Evolutionary conservation across 495 filamentous ascomycete species (phyloP).

Genomic region (Talaromyces stipitatus): DNA sequence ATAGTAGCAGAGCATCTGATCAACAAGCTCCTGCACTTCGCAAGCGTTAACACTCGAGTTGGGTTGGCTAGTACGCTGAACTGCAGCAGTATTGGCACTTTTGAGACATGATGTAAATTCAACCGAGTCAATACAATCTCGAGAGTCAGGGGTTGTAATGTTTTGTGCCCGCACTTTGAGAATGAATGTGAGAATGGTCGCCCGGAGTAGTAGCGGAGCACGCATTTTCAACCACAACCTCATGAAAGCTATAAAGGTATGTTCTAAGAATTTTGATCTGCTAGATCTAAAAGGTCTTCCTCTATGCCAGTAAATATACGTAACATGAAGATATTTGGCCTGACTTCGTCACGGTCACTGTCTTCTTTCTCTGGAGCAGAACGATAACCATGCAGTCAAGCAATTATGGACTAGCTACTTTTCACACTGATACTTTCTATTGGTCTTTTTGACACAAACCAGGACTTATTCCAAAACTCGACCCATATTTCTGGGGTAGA

Average conservation of each 20-base stretch:
- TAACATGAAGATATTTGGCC: background rate
- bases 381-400: background rate
- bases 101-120: background rate
- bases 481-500: no score
- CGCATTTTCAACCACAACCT: background rate
- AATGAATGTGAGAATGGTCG: background rate
- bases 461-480: no score
- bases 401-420: background rate
- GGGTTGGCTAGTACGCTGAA: conserved; percentile 11
- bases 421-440: background rate
- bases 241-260: background rate
- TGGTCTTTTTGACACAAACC: background rate
- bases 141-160: background rate
- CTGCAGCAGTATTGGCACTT: background rate
- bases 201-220: background rate
- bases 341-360: background rate
- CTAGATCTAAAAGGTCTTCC: background rate
- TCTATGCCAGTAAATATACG: background rate
- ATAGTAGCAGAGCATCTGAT: background rate
- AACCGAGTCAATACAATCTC: background rate
- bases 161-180: background rate
- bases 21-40: background rate
- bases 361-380: background rate
- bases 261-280: background rate
- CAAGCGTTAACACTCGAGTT: background rate